These are phyloP conservation scores for Delonix regia DNA, from an alignment of 306 rosid species.

Conservation along the genomic window DNA sequence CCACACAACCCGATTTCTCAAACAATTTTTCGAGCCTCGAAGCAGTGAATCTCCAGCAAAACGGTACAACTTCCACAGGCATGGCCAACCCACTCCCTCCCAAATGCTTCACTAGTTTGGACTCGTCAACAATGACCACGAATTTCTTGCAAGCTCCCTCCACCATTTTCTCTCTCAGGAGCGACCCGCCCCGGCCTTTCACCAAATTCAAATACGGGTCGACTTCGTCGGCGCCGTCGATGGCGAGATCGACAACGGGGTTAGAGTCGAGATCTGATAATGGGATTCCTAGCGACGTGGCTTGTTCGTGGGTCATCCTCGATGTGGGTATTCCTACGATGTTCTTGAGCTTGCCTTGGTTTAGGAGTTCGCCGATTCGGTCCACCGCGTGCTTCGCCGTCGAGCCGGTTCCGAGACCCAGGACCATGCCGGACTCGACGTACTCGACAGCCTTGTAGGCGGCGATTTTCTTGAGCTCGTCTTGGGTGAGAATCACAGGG, in stretches of 20 bases:
- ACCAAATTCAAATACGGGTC: slow-evolving; percentile 74
- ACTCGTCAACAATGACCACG: slow-evolving; percentile 81
- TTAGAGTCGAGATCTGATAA: slow-evolving; percentile 75
- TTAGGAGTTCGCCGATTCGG: slow-evolving; percentile 81
- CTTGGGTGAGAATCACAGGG: slow-evolving; percentile 65
- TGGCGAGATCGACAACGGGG: slow-evolving; percentile 73
- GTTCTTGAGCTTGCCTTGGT: slow-evolving; percentile 64
- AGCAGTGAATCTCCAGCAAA: slow-evolving; percentile 83
- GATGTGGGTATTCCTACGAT: slow-evolving; percentile 88
- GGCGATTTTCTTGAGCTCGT: slow-evolving; percentile 85
- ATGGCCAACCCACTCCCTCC: slow-evolving; percentile 82
- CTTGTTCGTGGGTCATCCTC: slow-evolving; percentile 71
- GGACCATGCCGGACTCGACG: slow-evolving; percentile 87
- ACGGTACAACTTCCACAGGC: slow-evolving; percentile 81
- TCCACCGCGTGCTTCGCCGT: slow-evolving; percentile 82
- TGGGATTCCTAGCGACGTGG: slow-evolving; percentile 72
- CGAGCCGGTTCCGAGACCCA: slow-evolving; percentile 91
- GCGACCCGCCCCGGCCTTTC: slow-evolving; percentile 91
- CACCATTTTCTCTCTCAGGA: slow-evolving; percentile 82
- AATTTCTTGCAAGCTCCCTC: slow-evolving; percentile 77
- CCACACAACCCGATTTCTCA: slow-evolving; percentile 62
- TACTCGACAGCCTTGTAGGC: slow-evolving; percentile 90
- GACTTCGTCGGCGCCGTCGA: slow-evolving; percentile 95
- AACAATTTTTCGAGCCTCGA: slow-evolving; percentile 55
- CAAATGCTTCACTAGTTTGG: slow-evolving; percentile 64